phyloP scores from a whole-genome alignment of 164 flowering plant genomes.

The Vitis amurensis region DNA sequence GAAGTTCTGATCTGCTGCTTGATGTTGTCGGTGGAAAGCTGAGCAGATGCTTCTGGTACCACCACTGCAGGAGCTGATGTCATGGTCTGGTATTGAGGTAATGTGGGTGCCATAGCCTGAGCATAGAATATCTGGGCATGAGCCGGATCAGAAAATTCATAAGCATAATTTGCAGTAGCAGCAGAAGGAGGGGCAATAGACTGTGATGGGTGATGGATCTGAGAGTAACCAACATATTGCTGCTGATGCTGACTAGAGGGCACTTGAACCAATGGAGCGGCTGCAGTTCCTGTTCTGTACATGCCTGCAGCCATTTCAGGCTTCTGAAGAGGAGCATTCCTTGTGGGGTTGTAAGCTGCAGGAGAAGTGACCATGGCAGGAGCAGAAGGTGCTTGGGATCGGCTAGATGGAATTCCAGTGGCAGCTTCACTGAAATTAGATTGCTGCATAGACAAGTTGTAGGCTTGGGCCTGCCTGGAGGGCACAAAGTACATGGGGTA shows the following conservation, averaged over 20 bases:
- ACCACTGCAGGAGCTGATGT: conserved; percentile 37
- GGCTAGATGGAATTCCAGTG: conserved; percentile 36
- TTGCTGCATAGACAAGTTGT: conserved; percentile 53
- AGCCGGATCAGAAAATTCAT: conserved; percentile 59
- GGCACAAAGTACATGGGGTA: conserved; percentile 63
- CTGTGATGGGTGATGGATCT: conserved; percentile 68
- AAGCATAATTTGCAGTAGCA: conserved; percentile 48
- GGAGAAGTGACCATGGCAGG: conserved; percentile 36
- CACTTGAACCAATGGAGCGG: conserved; percentile 54
- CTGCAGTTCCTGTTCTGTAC: conserved; percentile 52
- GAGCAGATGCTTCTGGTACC: conserved; percentile 44
- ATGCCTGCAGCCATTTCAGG: conserved; percentile 51
- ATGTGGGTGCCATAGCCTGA: conserved; percentile 48
- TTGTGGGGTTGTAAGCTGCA: conserved; percentile 41
- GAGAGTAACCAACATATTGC: conserved; percentile 61
- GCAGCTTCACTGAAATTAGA: conserved; percentile 41
- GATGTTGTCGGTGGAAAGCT: conserved; percentile 42
- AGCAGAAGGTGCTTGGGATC: conserved; percentile 50
- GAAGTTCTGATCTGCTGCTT: conserved; percentile 65
- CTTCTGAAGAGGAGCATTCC: conserved; percentile 44
- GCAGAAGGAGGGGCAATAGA: conserved; percentile 47
- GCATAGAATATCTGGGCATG: conserved; percentile 70
- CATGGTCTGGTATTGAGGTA: conserved; percentile 77
- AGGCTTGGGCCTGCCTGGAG: conserved; percentile 58
- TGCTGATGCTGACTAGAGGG: conserved; percentile 59